phyloP scores from a whole-genome alignment of 164 flowering plant species.

The Vitis amurensis region DNA sequence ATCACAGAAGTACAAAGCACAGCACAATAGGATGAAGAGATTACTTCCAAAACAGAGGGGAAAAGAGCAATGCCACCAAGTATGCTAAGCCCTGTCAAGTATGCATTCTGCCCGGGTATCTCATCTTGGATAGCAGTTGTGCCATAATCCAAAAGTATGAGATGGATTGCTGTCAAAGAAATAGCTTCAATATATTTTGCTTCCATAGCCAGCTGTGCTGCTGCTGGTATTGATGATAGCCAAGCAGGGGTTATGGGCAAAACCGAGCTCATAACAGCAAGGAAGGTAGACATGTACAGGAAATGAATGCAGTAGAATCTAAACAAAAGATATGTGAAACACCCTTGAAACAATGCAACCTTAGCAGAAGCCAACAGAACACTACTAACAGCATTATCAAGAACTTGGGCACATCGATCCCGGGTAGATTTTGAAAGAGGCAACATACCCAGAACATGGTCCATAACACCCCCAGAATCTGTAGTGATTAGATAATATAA shows the following conservation, averaged over 20 bases:
- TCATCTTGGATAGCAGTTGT: conserved; percentile 10
- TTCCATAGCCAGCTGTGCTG: conserved; percentile 8
- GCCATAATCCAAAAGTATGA: conserved; percentile 5
- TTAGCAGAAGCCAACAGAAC: neutral
- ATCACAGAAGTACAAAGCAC: too few relatives aligned
- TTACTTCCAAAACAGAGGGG: conserved; percentile 8
- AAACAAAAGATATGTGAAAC: neutral
- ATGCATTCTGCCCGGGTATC: conserved; percentile 7
- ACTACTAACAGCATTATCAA: conserved; percentile 4
- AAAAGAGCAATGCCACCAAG: conserved; percentile 11
- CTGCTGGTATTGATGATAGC: conserved; percentile 6
- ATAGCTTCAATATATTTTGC: conserved; percentile 5
- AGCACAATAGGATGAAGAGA: too few relatives aligned
- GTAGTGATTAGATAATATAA: neutral
- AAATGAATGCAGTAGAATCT: neutral
- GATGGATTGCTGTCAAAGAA: conserved; percentile 4
- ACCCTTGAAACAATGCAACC: conserved; percentile 2
- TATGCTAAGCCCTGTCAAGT: conserved; percentile 11
- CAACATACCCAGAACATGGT: neutral
- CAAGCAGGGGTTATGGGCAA: neutral
- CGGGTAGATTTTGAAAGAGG: neutral
- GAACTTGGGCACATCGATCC: neutral
- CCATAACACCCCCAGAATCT: neutral
- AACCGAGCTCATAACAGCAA: neutral
- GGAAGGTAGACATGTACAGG: conserved; percentile 1